Evolutionary conservation across 805 yeast genomes (phyloP), one percentile per base, ranked within the genome.

Genomic region (Spathaspora boniae): DNA sequence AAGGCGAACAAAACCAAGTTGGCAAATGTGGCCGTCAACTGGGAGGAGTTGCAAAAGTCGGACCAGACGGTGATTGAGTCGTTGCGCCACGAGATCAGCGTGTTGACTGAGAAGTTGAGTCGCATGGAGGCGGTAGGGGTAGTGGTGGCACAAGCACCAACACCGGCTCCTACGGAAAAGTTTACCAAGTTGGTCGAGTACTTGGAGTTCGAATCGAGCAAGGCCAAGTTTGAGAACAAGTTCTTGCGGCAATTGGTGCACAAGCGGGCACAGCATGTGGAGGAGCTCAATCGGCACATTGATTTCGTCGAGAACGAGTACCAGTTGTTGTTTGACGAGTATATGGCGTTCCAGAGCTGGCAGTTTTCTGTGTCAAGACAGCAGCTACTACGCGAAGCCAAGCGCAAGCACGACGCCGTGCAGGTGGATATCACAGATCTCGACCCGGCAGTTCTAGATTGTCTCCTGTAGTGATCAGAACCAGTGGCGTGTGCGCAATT

Each of bases 1-100:
- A 70, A 48, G 23, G 62, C 68, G 6, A 65, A 66, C 44, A 54
- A 58, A 29, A 56, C 54, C 18, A 51, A 60, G 34, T 46, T 59
- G 16, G 30, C 50, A 3, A 37, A 50, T 16, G 44, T 50, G 8
- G 54, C 61, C 8, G 50, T 60, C 16, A 58, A 63, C 34, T 61
- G 66, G 67, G 51, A 46, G n/a, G 49, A 53, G 29, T 42, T 58
- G 19, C 53, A 47, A 32, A 41, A 44, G 12, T 36, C 40, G n/a
- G 62, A 60, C 29, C 52, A 50, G 29, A 41, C 50, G 12, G 55
- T 54, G 2, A 52, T 56, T 2, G 58, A 52, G 21, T 45, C 51
- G 6, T 50, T 65, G 20, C 53, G 56, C 36, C 51, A 47, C 15
- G 68, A 65, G 40, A 53, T 65, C n/a, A 46, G 42, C 22, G 49